Base-by-base conservation (phyloP, 352 stramenopile genomes). In the Phytophthora megakarya region DNA sequence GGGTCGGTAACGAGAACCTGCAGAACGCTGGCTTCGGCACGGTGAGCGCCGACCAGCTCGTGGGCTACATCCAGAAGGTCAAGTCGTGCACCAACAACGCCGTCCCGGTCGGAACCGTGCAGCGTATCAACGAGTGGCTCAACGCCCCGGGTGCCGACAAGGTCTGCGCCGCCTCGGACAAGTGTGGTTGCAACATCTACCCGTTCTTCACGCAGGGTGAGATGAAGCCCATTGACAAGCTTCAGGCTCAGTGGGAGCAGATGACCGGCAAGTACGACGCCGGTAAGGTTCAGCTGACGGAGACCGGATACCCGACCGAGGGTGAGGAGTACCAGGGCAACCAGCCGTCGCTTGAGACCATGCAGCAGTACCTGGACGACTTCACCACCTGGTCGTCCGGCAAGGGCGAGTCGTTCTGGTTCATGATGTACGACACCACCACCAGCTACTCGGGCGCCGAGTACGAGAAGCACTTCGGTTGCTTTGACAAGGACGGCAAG, bases 1-100 rank as follows among this genome's bases (percentile, higher is more conserved):
- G 80, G 65, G 81, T 89, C 25, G 85, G 85, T 38, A 93, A 92
- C 73, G 85, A 93, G 54, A 75, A 87, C 75, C 69, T 93, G 16
- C 54, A 68, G 40, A 88, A 88, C 66, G 63, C 71, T 26, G 67
- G 52, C 55, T 86, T 79, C 38, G 81, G 80, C 19, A 71, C 61
- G 3, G 70, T 52, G 28, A 72, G 65, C 22, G 76, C 72, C 45
- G 60, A 62, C 13, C 38, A 78, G 60, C 73, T 92, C 12, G 28
- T 77, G 15, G 63, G 54, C 3, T 83, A 86, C 72, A 88, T 92
- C 46, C 28, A 73, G 11, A 68, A 81, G 40, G 71, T 94, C 44
- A 85, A 88, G 62, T 37, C n/a, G 2, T 86, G 78, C 52, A 85
- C 79, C 10, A 32, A 48, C 25, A 61, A 54, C 48, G 10, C 1